Evolutionary conservation across 306 rosid genomes (phyloP).

Genomic region (Trifolium dubium): DNA sequence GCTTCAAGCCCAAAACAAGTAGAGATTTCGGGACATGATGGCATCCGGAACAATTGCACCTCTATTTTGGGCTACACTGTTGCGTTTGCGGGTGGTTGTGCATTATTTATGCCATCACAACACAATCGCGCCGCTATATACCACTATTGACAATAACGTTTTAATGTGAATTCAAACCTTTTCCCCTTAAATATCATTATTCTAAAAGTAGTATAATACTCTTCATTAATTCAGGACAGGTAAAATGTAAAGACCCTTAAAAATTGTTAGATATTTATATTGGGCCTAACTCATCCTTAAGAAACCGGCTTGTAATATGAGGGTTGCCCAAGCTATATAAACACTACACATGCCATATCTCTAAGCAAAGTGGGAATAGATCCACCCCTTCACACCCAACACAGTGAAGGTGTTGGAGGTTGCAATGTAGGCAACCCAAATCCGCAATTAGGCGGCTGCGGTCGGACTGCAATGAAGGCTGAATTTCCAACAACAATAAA

Average conservation of each 20-base stretch:
- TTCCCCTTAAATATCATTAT: neutral
- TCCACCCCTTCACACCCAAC: too few relatives aligned
- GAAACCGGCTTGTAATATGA: too few relatives aligned
- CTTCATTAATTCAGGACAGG: neutral
- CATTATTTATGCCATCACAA: neutral
- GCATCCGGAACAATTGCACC: neutral
- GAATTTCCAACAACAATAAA: neutral
- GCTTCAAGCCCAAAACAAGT: neutral
- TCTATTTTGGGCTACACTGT: neutral
- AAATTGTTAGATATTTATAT: too few relatives aligned
- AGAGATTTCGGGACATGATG: neutral
- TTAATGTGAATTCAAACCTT: neutral
- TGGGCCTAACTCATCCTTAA: too few relatives aligned
- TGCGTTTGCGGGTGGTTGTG: neutral
- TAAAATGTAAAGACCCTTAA: neutral
- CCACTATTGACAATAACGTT: neutral
- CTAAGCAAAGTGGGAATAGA: too few relatives aligned
- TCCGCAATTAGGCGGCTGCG: too few relatives aligned
- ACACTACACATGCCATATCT: too few relatives aligned
- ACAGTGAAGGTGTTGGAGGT: too few relatives aligned
- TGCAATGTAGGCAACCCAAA: too few relatives aligned
- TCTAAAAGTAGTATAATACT: neutral
- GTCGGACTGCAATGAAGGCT: too few relatives aligned
- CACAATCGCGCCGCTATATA: neutral
- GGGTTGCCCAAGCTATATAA: too few relatives aligned